Conservation (phyloP, 805 yeast species). For the Starmerella tilneyi region DNA sequence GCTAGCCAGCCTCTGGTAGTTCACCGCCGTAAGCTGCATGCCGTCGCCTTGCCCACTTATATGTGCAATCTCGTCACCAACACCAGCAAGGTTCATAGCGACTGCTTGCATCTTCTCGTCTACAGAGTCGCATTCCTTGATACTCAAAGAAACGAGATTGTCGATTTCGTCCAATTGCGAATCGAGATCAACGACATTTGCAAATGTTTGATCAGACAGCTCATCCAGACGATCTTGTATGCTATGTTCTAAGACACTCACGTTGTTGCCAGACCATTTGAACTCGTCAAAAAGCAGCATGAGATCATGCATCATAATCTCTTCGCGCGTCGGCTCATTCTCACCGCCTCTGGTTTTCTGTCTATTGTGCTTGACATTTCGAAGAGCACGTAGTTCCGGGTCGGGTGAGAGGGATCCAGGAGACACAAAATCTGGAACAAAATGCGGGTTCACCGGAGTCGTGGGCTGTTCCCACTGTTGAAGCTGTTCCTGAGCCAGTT, state of each 20-base stretch:
- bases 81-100: slow-evolving; percentile 50
- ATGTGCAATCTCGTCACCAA: slow-evolving; percentile 56
- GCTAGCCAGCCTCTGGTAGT: slow-evolving; percentile 62
- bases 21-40: slow-evolving; percentile 69
- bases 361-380: not conserved
- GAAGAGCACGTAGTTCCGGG: slow-evolving; percentile 2
- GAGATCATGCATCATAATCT: slow-evolving; percentile 33
- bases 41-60: slow-evolving; percentile 73
- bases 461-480: slow-evolving; percentile 7
- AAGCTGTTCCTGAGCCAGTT: slow-evolving; percentile 5
- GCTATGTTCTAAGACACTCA: slow-evolving; percentile 46
- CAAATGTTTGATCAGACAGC: slow-evolving; percentile 53
- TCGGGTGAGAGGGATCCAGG: not conserved
- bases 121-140: slow-evolving; percentile 45
- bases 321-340: not conserved
- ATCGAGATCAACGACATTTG: slow-evolving; percentile 44
- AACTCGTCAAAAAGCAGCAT: slow-evolving; percentile 63
- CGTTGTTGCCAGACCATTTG: slow-evolving; percentile 59
- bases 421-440: not conserved
- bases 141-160: slow-evolving; percentile 37
- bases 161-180: slow-evolving; percentile 37
- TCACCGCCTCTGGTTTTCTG: not conserved
- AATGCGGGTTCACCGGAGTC: not conserved
- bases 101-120: slow-evolving; percentile 47
- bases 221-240: slow-evolving; percentile 50